phyloP scores from a whole-genome alignment of 306 rosid species.

The Cotoneaster glaucophyllus region DNA sequence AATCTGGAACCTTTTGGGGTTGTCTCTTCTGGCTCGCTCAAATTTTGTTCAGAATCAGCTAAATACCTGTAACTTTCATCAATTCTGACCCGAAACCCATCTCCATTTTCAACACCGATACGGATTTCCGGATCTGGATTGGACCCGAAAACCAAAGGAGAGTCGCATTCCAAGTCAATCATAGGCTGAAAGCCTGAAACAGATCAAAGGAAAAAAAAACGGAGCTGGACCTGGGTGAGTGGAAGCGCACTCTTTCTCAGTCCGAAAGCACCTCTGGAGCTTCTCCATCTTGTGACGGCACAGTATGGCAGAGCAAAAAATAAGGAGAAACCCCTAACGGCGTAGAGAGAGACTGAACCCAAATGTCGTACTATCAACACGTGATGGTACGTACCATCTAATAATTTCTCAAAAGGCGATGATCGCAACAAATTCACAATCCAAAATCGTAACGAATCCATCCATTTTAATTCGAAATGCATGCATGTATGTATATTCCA shows the following conservation, averaged over 20 bases:
- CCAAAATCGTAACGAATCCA: no score
- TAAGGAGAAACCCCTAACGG: no score
- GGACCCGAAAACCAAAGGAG: constrained; percentile 11
- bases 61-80: neutral
- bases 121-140: neutral
- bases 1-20: constrained; percentile 33
- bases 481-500: no score
- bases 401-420: no score
- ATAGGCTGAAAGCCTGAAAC: constrained; percentile 48
- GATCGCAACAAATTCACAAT: no score
- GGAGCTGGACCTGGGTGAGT: constrained; percentile 21
- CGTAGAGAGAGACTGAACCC: no score
- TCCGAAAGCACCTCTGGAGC: constrained; percentile 55
- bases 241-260: constrained; percentile 53
- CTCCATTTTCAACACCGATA: neutral
- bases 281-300: constrained; percentile 84
- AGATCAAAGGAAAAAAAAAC: constrained; percentile 53
- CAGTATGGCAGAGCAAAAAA: constrained; percentile 42
- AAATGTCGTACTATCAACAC: no score
- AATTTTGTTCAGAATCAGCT: neutral
- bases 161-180: constrained; percentile 49
- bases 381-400: no score
- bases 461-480: no score
- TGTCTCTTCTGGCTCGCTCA: neutral
- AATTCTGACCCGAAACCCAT: neutral